These are phyloP conservation scores for Elaeagnus macrophylla DNA, from an alignment of 306 rosid genomes.

Conservation along the genomic window DNA sequence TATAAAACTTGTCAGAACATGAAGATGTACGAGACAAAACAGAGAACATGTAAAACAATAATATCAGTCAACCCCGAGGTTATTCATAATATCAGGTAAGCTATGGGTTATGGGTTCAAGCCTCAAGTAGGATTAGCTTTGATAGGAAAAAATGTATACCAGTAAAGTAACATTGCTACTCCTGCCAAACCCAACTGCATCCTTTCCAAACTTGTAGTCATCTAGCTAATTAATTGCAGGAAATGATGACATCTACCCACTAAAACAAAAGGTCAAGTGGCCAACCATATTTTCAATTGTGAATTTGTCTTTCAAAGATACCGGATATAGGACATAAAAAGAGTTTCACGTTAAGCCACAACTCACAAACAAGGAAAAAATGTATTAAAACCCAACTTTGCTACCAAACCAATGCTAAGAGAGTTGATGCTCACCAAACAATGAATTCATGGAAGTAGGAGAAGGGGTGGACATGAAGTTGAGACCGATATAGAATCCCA, in stretches of 20 bases:
- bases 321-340: too few relatives aligned
- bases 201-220: too few relatives aligned
- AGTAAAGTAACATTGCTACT: too few relatives aligned
- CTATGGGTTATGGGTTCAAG: too few relatives aligned
- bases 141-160: too few relatives aligned
- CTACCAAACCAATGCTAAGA: not conserved
- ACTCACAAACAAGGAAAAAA: not conserved
- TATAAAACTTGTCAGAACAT: not conserved
- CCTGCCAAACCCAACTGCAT: too few relatives aligned
- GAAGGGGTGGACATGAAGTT: slow-evolving; percentile 80
- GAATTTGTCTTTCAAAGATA: too few relatives aligned
- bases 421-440: slow-evolving; percentile 48
- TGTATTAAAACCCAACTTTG: not conserved
- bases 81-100: not conserved
- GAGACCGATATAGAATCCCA: slow-evolving; percentile 73
- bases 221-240: too few relatives aligned
- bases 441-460: slow-evolving; percentile 49
- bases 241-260: too few relatives aligned
- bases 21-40: not conserved
- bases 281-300: too few relatives aligned
- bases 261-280: too few relatives aligned
- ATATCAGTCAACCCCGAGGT: slow-evolving; percentile 9
- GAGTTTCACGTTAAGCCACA: not conserved
- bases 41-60: slow-evolving; percentile 5
- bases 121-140: too few relatives aligned